Percentiles rank a stretch among this genome's conserved stretches.
phyloP scores from a whole-genome alignment of 2,329 filamentous ascomycete species.

The Diaporthe australafricana region DNA sequence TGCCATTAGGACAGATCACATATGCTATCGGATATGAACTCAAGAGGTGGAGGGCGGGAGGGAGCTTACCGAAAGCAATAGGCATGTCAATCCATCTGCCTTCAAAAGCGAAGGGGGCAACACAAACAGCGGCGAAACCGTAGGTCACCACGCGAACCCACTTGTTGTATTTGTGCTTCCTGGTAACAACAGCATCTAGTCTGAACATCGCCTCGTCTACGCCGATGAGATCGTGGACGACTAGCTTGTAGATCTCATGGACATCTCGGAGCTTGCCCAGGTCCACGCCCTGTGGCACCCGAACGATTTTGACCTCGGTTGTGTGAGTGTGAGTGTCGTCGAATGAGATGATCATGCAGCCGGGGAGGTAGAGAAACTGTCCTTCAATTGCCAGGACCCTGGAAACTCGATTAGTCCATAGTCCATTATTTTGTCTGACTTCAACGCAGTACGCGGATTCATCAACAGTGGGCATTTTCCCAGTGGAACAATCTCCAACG shows the following conservation, averaged over 20 bases:
- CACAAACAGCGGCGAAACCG: conserved; percentile 79
- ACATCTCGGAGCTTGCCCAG: conserved; percentile 79
- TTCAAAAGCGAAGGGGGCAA: conserved; percentile 84
- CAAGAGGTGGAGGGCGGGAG: not conserved
- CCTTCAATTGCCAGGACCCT: conserved; percentile 90
- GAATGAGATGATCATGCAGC: conserved; percentile 95
- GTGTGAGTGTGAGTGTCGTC: conserved; percentile 80
- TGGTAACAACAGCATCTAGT: conserved; percentile 66
- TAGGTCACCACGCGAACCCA: conserved; percentile 73
- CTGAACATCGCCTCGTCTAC: conserved; percentile 76
- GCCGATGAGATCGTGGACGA: conserved; percentile 81
- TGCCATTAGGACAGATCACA: not conserved
- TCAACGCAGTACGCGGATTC: not conserved
- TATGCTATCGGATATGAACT: not conserved
- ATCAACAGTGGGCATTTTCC: too few relatives aligned
- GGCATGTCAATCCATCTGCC: conserved; percentile 83
- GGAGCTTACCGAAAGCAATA: conserved; percentile 67
- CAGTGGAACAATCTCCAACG: not conserved
- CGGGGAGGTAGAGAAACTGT: conserved; percentile 90
- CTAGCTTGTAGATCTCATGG: conserved; percentile 83
- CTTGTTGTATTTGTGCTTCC: conserved; percentile 58
- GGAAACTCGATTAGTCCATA: not conserved
- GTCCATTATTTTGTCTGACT: not conserved
- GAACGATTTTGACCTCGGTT: conserved; percentile 82
- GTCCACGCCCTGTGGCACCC: conserved; percentile 76